Base-by-base conservation (phyloP, 2,329 filamentous ascomycete genomes). In the Tolypocladium sp. region DNA sequence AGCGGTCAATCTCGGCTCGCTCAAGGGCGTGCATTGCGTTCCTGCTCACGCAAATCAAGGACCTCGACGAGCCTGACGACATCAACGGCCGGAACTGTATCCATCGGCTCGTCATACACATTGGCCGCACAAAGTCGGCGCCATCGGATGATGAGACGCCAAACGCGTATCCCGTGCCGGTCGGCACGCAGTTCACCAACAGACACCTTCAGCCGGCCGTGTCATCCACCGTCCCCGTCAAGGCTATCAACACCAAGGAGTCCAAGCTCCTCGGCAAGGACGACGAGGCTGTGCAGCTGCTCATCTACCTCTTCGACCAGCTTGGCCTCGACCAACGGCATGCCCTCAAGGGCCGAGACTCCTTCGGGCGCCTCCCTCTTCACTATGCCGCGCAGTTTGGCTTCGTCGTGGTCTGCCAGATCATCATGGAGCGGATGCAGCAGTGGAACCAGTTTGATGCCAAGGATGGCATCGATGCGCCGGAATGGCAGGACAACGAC, bases 331-430 rank as follows among this genome's bases (percentile, higher is more conserved):
- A 82, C 12, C 93, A 97, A 65, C 84, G 87, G 13, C 64, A 71
- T 15, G 88, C 88, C 0, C 77, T 97, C 13, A 77, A 82, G 56
- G 82, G 83, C 15, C 85, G 82, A 60, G 93, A 97, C 73, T 81
- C 86, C 0, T 89, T 93, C 61, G 92, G 91, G 3, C 88, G 93
- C 5, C 82, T 93, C 17, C 92, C 93, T 1, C 79, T 97, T 13
- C 93, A 97, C 71, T 97, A 97, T 70, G 92, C 92, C 3, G 93
- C 94, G 0, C 92, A 97, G 70, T 96, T 95, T 69, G 94, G 94
- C 2, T 92, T 97, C 66, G 90, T 94, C 4, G 84, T 91, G n/a
- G 87, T 97, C 12, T 96, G 91, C 69, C 83, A 96, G 69, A 81
- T 92, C 30, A 83, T 97, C 64, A 92, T 97, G 76, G 86, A 88